Evolutionary conservation across 208 protist species (phyloP).

Genomic region (Jaenimonas drosophilae): DNA sequence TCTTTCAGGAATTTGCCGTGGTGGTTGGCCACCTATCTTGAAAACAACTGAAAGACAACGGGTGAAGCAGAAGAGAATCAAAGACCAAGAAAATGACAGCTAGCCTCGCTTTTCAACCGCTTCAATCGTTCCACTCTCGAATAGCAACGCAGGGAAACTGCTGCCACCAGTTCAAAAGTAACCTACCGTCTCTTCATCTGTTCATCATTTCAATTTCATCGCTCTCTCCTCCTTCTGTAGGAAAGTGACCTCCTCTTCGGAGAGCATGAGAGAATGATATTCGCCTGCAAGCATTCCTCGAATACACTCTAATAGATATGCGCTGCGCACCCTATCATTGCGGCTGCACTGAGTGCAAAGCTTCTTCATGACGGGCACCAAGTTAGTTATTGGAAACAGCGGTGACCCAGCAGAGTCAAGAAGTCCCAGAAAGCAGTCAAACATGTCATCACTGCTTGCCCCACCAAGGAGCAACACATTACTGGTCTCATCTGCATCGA

Average conservation of each 20-base stretch:
- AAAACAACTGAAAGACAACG: constrained; percentile 6
- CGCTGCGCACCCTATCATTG: constrained; percentile 33
- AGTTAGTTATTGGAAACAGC: constrained; percentile 21
- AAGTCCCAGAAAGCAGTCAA: constrained; percentile 42
- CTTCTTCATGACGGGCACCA: constrained; percentile 28
- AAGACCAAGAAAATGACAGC: constrained; percentile 1
- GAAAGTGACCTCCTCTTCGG: constrained; percentile 18
- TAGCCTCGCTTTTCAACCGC: too few species aligned
- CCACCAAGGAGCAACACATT: constrained; percentile 16
- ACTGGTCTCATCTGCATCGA: constrained; percentile 11
- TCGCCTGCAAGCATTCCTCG: constrained; percentile 38
- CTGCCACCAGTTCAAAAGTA: too few species aligned
- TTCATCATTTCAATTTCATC: not conserved
- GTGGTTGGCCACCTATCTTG: not conserved
- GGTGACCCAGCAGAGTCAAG: constrained; percentile 21
- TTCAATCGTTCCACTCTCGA: too few species aligned
- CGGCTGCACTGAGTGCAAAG: too few species aligned
- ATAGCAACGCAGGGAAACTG: too few species aligned
- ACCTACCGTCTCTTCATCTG: not conserved
- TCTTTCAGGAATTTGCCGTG: too few species aligned
- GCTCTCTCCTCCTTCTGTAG: constrained; percentile 7
- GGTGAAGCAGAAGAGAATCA: not conserved
- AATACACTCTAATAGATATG: constrained; percentile 62
- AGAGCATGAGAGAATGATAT: constrained; percentile 15
- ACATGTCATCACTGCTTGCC: too few species aligned